Evolutionary conservation across 305 asterid genomes (phyloP), one percentile per base, ranked within the genome.

Genomic region (Salvia sclarea): DNA sequence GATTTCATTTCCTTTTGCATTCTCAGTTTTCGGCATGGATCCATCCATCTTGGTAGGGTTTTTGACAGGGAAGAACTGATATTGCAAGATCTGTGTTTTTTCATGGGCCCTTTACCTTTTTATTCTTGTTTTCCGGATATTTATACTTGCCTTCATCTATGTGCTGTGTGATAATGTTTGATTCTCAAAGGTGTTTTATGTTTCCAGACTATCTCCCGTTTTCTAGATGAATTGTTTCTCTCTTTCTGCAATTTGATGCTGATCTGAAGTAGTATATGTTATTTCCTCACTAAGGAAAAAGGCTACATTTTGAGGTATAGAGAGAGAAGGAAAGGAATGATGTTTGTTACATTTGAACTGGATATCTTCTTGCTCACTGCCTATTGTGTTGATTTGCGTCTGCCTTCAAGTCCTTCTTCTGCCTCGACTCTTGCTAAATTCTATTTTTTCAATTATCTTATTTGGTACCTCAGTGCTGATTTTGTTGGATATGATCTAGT

Each of bases 71-170:
- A 69, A 66, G 82, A 76, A 78, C 78, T 85, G 86, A 87, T 82
- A 76, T 70, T 72, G 80, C 91, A 78, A 88, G 96, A 90, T 92
- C 96, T 85, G 95, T 82, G 83, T 80, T 79, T 74, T 74, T 85
- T 72, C 83, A 71, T 75, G 76, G 80, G 61, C 85, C 86, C 82
- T 79, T 79, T 62, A 52, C 52, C 64, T 61, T 69, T 80, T 28
- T 28, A n/a, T n/a, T 4, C 31, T 25, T 25, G 3, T 79, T 77
- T 79, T 70, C 69, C 64, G 60, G 73, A 66, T 82, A 28, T 61
- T 78, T 71, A 83, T 61, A 73, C 74, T 75, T 82, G 69, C 71
- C 73, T 83, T 82, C 72, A 76, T 83, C 86, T 75, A 72, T 78
- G n/a, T 81, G 69, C 71, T 79, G 58, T 81, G 82, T 77, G 82